Evolutionary conservation across 208 protist species (phyloP).

Genomic region (Naegleria gruberi): DNA sequence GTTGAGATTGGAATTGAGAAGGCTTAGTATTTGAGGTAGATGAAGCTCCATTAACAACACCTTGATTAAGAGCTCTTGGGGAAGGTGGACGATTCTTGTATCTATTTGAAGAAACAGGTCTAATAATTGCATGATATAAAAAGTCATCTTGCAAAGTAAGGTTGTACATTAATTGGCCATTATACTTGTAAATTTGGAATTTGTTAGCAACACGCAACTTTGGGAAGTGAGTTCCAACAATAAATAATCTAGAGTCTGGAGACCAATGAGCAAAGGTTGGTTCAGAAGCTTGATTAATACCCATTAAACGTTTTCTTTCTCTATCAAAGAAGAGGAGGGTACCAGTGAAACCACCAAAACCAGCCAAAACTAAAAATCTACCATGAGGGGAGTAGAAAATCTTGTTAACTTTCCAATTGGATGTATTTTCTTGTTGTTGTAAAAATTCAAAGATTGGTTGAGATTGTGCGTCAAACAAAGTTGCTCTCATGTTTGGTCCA

Average conservation of each 20-base stretch:
- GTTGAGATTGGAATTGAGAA: background rate
- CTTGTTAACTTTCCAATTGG: conserved; percentile 17
- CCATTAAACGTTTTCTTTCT: conserved; percentile 13
- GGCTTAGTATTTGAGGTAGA: background rate
- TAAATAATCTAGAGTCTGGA: background rate
- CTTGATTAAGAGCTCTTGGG: background rate
- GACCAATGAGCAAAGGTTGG: background rate
- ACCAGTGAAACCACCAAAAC: conserved; percentile 16
- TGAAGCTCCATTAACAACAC: background rate
- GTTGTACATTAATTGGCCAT: background rate
- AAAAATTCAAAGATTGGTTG: conserved; percentile 19
- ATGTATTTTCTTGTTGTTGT: background rate
- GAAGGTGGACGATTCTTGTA: background rate
- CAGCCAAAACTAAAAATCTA: conserved; percentile 1
- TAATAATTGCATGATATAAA: background rate
- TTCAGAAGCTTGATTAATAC: background rate
- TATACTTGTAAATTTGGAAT: conserved; percentile 20
- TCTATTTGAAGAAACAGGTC: background rate
- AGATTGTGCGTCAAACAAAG: conserved; percentile 55
- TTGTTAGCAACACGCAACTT: conserved; percentile 15
- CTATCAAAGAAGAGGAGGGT: conserved; percentile 1
- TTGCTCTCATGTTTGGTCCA: conserved; percentile 68
- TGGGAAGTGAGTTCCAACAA: background rate
- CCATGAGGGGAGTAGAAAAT: background rate
- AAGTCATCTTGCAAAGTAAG: background rate